Evolutionary conservation across 148 eudicot species (phyloP).

Genomic region (Rhododendron kiyosumense): DNA sequence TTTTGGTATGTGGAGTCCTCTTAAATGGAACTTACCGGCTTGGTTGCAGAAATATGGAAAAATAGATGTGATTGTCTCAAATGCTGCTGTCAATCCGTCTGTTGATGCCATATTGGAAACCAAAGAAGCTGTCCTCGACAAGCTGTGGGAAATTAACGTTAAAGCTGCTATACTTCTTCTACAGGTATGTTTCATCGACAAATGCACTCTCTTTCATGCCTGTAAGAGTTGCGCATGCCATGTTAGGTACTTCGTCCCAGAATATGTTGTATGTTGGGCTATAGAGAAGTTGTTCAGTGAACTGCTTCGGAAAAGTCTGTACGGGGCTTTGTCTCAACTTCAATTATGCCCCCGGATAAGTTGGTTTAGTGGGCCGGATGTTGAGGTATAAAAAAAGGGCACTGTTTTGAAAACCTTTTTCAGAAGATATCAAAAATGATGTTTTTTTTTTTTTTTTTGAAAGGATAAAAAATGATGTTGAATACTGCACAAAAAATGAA

Average conservation of each 20-base stretch:
- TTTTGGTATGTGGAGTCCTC: background rate
- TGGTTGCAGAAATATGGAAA: conserved; percentile 78
- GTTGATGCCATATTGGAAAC: conserved; percentile 52
- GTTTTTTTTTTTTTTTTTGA: too few species aligned
- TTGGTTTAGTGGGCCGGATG: background rate
- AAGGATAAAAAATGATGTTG: too few species aligned
- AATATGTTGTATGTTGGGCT: background rate
- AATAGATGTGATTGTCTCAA: conserved; percentile 85
- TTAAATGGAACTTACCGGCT: background rate
- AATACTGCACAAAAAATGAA: too few species aligned
- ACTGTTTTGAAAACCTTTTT: too few species aligned
- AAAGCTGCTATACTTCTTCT: conserved; percentile 81
- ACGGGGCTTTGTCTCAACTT: background rate
- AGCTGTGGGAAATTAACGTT: conserved; percentile 93
- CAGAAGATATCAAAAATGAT: too few species aligned
- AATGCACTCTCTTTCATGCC: background rate
- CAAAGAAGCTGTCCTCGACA: conserved; percentile 79
- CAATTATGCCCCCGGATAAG: background rate
- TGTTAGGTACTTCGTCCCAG: background rate
- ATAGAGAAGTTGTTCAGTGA: background rate
- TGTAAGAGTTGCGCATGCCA: background rate
- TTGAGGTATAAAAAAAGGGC: too few species aligned
- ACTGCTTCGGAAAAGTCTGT: too few species aligned
- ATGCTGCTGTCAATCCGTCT: conserved; percentile 91
- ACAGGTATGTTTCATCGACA: conserved; percentile 36